A percentile compares a stretch with the other conserved stretches of the same genome.
phyloP scores from a whole-genome alignment of 2,329 filamentous ascomycete genomes.

The Clonostachys rosea region DNA sequence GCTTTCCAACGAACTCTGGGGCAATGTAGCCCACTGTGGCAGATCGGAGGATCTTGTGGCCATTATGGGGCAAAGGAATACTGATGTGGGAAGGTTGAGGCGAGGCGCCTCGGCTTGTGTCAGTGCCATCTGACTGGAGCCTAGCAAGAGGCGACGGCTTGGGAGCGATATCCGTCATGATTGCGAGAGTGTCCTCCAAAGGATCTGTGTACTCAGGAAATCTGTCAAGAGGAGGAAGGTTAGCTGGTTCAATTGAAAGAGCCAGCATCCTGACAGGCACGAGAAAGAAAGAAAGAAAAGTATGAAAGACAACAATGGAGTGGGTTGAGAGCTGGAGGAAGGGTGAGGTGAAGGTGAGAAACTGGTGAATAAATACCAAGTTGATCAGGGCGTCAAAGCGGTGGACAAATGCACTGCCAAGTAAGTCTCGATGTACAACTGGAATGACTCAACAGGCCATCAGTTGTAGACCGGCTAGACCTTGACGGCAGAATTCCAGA shows the following conservation, averaged over 20 bases:
- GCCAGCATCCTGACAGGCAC: constrained; percentile 22
- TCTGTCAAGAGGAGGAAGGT: constrained; percentile 30
- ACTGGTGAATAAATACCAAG: not conserved
- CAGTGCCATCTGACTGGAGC: constrained; percentile 24
- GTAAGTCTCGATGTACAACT: no score
- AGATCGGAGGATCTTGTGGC: constrained; percentile 75
- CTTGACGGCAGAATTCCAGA: no score
- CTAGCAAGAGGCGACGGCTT: constrained; percentile 35
- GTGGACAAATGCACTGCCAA: no score
- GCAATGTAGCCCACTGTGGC: constrained; percentile 92
- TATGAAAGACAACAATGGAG: no score
- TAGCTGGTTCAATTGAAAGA: constrained; percentile 30
- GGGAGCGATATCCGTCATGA: constrained; percentile 19
- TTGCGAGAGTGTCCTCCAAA: constrained; percentile 20
- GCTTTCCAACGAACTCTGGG: constrained; percentile 88
- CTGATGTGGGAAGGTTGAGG: constrained; percentile 85
- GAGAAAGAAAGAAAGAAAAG: no score
- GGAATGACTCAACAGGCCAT: no score
- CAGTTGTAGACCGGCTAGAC: no score
- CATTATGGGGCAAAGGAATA: constrained; percentile 58
- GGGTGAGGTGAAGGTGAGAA: not conserved
- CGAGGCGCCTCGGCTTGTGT: constrained; percentile 64
- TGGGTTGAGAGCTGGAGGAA: no score
- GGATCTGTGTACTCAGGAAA: constrained; percentile 40
- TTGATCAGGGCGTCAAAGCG: not conserved